Conservation (phyloP, 2,329 filamentous ascomycete species). For the Phoma herbarum region DNA sequence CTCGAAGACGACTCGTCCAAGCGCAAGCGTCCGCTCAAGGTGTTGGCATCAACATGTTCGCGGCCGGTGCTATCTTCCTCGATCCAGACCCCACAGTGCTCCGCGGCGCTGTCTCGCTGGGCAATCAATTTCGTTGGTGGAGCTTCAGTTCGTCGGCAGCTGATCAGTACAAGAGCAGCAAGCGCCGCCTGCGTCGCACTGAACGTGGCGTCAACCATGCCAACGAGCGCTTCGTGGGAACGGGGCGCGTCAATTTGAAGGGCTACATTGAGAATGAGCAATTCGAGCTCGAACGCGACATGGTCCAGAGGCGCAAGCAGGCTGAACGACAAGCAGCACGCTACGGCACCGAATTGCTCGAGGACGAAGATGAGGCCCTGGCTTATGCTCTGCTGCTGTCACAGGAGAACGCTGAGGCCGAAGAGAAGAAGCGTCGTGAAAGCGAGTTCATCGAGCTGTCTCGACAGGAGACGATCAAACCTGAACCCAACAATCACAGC, state of each 20-base stretch:
- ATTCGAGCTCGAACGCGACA: constrained; percentile 78
- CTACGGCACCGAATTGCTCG: constrained; percentile 82
- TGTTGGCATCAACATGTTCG: constrained; percentile 77
- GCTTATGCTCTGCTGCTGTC: constrained; percentile 70
- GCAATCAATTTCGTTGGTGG: constrained; percentile 91
- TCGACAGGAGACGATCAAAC: constrained; percentile 15
- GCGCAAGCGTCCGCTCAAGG: constrained; percentile 72
- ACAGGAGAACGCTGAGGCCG: constrained; percentile 64
- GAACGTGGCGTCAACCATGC: constrained; percentile 69
- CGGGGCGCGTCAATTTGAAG: constrained; percentile 73
- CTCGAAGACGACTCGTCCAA: constrained; percentile 76
- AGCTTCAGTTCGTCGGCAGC: constrained; percentile 84
- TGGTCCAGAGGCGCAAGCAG: constrained; percentile 71
- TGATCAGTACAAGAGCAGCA: constrained; percentile 76
- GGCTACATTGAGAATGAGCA: constrained; percentile 89
- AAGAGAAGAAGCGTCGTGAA: constrained; percentile 56
- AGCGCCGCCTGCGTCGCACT: constrained; percentile 78
- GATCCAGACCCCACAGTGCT: constrained; percentile 88
- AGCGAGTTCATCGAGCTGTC: constrained; percentile 49
- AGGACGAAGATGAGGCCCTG: constrained; percentile 68
- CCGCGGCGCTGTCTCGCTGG: constrained; percentile 86
- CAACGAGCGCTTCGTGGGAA: constrained; percentile 67
- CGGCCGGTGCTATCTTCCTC: constrained; percentile 82
- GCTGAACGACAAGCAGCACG: constrained; percentile 75
- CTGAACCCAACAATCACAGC: constrained; percentile 40